Base-by-base conservation (phyloP, 2,329 filamentous ascomycete species). In the Fusarium pseudonygamai region DNA sequence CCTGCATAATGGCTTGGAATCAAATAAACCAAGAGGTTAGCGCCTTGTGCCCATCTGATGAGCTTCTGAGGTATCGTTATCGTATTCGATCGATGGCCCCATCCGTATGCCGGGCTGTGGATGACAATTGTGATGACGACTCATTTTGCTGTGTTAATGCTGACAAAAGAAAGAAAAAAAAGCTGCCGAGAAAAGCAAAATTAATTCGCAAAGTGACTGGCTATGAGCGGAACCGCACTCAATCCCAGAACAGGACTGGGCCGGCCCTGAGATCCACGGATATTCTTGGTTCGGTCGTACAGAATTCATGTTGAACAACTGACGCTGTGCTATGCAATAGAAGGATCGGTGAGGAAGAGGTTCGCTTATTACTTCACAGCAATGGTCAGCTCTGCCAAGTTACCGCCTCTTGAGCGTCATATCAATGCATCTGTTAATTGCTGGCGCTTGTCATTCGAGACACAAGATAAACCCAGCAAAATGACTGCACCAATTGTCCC, bases 61-160 rank as follows among this genome's bases (percentile, higher is more conserved):
- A 39, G 36, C 36, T 37, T 37, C 20, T n/a, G 62, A 58, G 30
- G 71, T 45, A 43, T 58, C 34, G 39, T 20, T 42, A 40, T 43
- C 39, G 34, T 55, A 59, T 60, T 68, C 63, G 62, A 73, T 73
- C 63, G 55, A 68, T 73, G 67, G 49, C 43, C 59, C 71, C 53
- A 68, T 28, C 13, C 43, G 13, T 55, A 62, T 69, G 53, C 52
- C 36, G 71, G 61, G 39, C 58, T 50, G 55, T 26, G 56, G 43
- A 61, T 42, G 36, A 69, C 42, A 56, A 63, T 22, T n/a, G 40
- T 67, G 71, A 73, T 67, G 67, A 72, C 63, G 71, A 71, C 67
- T 56, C 34, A 55, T 32, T 69, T 60, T 47, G 69, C 37, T 32
- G 18, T 43, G 49, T 32, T 24, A 65, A 55, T 43, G 67, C 71